These are phyloP conservation scores for Myotisia sp. DNA, from an alignment of 2,329 filamentous ascomycete species.

Conservation along the genomic window DNA sequence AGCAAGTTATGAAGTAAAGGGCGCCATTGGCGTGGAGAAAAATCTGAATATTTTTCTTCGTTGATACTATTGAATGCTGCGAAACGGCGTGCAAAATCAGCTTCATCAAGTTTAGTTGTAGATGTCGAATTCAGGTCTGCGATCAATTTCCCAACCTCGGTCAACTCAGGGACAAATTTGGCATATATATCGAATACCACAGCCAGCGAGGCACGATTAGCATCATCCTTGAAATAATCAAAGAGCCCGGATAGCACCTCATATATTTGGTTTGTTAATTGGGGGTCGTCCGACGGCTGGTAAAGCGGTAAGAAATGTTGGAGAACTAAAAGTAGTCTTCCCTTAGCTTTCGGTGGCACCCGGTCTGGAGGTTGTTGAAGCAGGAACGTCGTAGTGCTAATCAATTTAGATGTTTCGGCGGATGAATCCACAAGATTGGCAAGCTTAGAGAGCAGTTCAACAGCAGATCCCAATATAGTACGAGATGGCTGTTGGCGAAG, in stretches of 20 bases:
- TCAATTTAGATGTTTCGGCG: conserved; percentile 53
- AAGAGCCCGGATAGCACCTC: conserved; percentile 67
- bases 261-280: conserved; percentile 53
- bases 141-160: conserved; percentile 55
- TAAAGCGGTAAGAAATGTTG: conserved; percentile 63
- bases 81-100: conserved; percentile 73
- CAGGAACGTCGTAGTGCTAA: conserved; percentile 66
- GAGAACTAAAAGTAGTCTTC: conserved; percentile 62
- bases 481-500: conserved; percentile 50
- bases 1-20: conserved; percentile 81
- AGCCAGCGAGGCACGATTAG: conserved; percentile 60
- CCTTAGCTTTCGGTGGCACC: conserved; percentile 72
- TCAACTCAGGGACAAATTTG: conserved; percentile 45
- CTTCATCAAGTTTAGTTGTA: conserved; percentile 59
- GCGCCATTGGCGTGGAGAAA: conserved; percentile 65
- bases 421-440: conserved; percentile 54
- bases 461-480: conserved; percentile 62
- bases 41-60: conserved; percentile 41
- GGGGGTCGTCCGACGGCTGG: conserved; percentile 40
- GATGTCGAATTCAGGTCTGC: conserved; percentile 68
- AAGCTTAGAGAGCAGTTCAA: conserved; percentile 64
- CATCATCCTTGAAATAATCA: conserved; percentile 72
- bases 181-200: conserved; percentile 60
- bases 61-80: conserved; percentile 62
- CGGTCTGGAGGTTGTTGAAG: conserved; percentile 71